Evolutionary conservation across 768 basidiomycete genomes (phyloP), one percentile per base, ranked within the genome.

Genomic region (Tubosaeta sp.): DNA sequence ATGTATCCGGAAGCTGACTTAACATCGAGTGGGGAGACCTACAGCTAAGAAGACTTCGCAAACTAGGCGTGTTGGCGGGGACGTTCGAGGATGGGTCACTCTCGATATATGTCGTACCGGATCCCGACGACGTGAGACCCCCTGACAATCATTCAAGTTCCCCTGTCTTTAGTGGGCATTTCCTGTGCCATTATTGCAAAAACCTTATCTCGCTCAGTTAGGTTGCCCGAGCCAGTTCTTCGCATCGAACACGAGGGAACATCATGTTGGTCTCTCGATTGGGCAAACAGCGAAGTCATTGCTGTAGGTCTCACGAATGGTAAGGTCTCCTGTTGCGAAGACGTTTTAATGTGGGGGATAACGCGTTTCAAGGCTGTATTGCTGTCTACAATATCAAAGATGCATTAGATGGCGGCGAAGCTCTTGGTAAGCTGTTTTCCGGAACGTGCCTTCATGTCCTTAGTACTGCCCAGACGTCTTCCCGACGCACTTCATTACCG

Each of bases 51-150:
- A 37, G 39, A n/a, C 67, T 54, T 17, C 72, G 77, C 43, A 95
- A 91, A 65, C 71, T 98, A 0, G 95, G 97, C 1, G 64, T 99
- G 8, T 65, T 98, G 7, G 91, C 83, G 0, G 94, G 87, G 10
- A 82, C 86, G 0, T 95, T 95, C 50, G 85, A 87, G 59, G 94
- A 97, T 62, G 95, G 95, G 3, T 84, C 89, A 0, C 71, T 95
- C 27, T 83, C 83, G 1, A 64, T 97, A 16, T 94, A 84, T 56
- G 76, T 79, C 3, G 79, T 97, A 5, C 95, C 95, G 2, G 82
- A 89, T 53, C 94, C 94, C 2, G 62, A 69, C n/a, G 78, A 80
- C 51, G 46, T 86, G 3, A 65, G 55, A 2, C 58, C 69, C 3
- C 51, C 35, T 8, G 63, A 59, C 1, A 58, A 66, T 29, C 63